Evolutionary conservation across 176 grass and related monocot genomes (phyloP).

Genomic region (Eleusine indica): DNA sequence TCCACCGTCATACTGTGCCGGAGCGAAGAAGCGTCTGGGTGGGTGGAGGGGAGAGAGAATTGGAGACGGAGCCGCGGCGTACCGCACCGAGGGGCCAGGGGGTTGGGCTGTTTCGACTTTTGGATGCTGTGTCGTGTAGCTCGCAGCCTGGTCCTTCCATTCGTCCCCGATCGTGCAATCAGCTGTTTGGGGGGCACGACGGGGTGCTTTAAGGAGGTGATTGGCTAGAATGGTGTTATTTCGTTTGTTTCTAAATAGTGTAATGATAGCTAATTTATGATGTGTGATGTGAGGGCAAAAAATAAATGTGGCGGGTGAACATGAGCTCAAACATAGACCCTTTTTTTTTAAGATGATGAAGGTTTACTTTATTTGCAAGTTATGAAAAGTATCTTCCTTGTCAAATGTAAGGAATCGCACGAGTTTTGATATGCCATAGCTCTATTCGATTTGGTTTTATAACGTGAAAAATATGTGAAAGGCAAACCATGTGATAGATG

Average conservation of each 20-base stretch:
- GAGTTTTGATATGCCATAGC: neutral
- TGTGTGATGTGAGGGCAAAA: too few species aligned
- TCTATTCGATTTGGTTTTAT: neutral
- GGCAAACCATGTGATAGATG: neutral
- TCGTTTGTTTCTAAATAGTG: neutral
- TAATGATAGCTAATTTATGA: too few species aligned
- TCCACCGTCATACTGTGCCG: conserved; percentile 33
- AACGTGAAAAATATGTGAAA: neutral
- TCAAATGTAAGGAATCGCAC: neutral
- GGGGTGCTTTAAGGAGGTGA: neutral
- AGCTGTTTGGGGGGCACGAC: neutral
- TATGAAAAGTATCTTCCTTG: neutral
- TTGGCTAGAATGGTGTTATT: neutral
- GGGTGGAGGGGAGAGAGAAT: neutral
- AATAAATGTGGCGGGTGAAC: too few species aligned
- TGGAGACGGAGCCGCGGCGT: neutral
- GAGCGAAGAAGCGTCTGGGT: neutral
- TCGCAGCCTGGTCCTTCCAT: neutral
- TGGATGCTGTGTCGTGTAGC: neutral
- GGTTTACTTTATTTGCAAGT: neutral
- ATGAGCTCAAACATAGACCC: neutral
- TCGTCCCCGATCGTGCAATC: neutral
- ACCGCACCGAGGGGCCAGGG: neutral
- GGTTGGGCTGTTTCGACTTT: conserved; percentile 1
- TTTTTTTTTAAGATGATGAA: neutral